Conservation (phyloP, 768 basidiomycete species). For the Boletus rufocinnamomeus region DNA sequence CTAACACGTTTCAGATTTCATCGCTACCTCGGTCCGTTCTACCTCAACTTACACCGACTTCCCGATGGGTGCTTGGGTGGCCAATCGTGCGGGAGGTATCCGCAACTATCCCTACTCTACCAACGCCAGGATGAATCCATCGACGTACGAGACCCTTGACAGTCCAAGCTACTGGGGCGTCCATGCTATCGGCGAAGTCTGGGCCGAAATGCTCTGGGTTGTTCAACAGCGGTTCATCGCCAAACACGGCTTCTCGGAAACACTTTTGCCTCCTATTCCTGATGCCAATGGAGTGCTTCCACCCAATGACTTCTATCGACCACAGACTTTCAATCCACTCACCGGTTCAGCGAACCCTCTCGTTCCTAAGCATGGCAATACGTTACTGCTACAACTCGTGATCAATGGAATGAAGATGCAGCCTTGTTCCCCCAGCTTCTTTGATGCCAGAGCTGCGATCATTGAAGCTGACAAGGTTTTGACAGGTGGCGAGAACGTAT, state of each 20-base stretch:
- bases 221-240: constrained; percentile 70
- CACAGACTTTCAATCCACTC: constrained; percentile 33
- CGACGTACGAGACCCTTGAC: constrained; percentile 93
- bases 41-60: constrained; percentile 72
- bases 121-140: constrained; percentile 78
- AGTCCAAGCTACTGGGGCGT: constrained; percentile 94
- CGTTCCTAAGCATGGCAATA: constrained; percentile 78
- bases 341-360: constrained; percentile 44
- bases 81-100: constrained; percentile 69
- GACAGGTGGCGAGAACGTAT: constrained; percentile 92
- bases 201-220: constrained; percentile 91
- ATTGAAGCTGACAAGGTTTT: constrained; percentile 87
- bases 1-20: constrained; percentile 52
- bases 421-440: constrained; percentile 87
- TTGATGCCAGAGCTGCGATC: constrained; percentile 87
- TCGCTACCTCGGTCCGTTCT: constrained; percentile 87
- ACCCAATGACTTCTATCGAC: constrained; percentile 68
- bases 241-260: constrained; percentile 79
- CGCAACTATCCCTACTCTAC: constrained; percentile 88
- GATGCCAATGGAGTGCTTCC: constrained; percentile 64
- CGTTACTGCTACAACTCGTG: no score
- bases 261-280: constrained; percentile 79
- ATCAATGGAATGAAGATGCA: constrained; percentile 80
- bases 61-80: constrained; percentile 95
- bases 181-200: constrained; percentile 91